These are phyloP conservation scores for Viridothelium virens DNA, from an alignment of 495 filamentous ascomycete genomes.

Conservation along the genomic window DNA sequence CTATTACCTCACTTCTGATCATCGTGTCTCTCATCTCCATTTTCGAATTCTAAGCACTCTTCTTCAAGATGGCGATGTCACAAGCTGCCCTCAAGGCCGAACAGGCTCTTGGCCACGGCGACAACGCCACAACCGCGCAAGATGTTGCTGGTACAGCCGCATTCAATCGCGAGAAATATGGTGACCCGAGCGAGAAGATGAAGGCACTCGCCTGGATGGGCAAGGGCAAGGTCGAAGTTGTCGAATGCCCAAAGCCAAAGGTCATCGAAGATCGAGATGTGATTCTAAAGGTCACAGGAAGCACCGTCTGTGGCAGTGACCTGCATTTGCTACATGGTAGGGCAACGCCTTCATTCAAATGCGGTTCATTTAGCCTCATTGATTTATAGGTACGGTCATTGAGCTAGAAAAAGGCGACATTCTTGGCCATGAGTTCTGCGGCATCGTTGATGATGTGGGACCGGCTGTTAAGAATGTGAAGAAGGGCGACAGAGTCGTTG, in stretches of 20 bases:
- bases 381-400: constrained; percentile 44
- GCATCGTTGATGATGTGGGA: constrained; percentile 67
- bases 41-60: not conserved
- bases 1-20: too few relatives aligned
- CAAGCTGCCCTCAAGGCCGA: constrained; percentile 59
- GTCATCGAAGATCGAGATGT: constrained; percentile 69
- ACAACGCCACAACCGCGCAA: constrained; percentile 49
- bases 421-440: constrained; percentile 84
- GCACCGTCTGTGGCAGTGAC: constrained; percentile 81
- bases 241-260: constrained; percentile 59
- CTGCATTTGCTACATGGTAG: constrained; percentile 65
- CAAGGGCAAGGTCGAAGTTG: constrained; percentile 57
- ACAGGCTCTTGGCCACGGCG: constrained; percentile 56
- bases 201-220: constrained; percentile 66
- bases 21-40: not conserved
- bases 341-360: too few relatives aligned
- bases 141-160: constrained; percentile 44
- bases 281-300: constrained; percentile 76
- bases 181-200: constrained; percentile 51
- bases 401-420: constrained; percentile 79
- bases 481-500: constrained; percentile 72
- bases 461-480: constrained; percentile 50
- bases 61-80: constrained; percentile 45
- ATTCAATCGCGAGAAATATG: constrained; percentile 38
- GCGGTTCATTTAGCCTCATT: too few relatives aligned